These are phyloP conservation scores for Corinectria fuckeliana DNA, from an alignment of 2,329 filamentous ascomycete genomes.

Conservation along the genomic window DNA sequence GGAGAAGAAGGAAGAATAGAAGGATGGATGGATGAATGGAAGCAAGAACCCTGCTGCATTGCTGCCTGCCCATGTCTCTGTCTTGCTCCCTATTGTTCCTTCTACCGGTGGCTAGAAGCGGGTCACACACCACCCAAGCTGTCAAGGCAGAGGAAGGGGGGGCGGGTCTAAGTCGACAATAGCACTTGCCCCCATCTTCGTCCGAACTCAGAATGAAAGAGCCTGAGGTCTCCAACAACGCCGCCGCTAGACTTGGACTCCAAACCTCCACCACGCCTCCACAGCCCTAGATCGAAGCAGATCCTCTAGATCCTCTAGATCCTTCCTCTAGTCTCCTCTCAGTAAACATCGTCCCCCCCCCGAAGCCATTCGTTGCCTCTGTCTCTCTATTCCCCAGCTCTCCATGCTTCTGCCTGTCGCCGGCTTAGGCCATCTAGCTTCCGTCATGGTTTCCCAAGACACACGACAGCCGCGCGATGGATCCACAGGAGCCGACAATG, in stretches of 20 bases:
- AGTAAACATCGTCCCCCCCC: neutral
- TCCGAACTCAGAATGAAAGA: neutral
- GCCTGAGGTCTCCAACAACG: neutral
- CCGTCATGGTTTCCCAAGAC: neutral
- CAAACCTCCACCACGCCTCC: neutral
- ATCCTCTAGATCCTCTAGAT: neutral
- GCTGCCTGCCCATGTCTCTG: neutral
- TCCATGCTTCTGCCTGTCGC: neutral
- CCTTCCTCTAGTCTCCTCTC: neutral
- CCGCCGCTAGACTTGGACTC: too few species aligned
- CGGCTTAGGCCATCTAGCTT: neutral
- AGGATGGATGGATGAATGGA: too few species aligned
- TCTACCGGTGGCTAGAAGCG: neutral
- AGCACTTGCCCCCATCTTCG: neutral
- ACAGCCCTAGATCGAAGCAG: neutral
- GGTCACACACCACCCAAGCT: neutral
- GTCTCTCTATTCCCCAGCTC: neutral
- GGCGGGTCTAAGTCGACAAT: neutral
- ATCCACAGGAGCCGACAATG: neutral
- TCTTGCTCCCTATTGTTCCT: neutral
- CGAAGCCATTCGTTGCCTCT: neutral
- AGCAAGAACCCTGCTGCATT: neutral
- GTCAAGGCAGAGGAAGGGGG: neutral
- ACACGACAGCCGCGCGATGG: neutral
- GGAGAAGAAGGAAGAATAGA: neutral